Conservation (phyloP, 192 early-diverging fungal species). For the Linnemannia exigua region DNA sequence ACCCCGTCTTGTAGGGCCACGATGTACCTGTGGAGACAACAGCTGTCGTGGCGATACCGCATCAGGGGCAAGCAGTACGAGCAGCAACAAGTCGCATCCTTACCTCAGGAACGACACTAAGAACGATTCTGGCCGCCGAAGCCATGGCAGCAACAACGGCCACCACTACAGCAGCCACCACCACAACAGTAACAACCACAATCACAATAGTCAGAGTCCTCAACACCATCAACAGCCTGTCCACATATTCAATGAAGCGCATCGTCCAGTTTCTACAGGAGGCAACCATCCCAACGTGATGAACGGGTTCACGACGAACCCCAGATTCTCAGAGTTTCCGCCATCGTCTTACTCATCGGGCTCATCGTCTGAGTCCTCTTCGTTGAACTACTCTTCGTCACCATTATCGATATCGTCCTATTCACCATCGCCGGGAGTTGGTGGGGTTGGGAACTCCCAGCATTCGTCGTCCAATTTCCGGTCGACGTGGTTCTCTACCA, state of each 20-base stretch:
- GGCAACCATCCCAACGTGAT: background rate
- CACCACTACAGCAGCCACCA: background rate
- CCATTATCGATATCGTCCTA: background rate
- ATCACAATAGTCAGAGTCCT: background rate
- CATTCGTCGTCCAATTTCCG: background rate
- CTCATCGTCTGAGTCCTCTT: background rate
- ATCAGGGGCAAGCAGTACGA: background rate
- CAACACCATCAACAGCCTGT: background rate
- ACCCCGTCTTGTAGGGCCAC: background rate
- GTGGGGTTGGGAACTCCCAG: too few relatives aligned
- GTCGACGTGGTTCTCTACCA: background rate
- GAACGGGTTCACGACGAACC: slow-evolving; percentile 1
- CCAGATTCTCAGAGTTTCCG: background rate
- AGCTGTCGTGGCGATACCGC: background rate
- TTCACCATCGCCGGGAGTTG: background rate
- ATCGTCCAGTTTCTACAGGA: background rate
- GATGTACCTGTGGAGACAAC: background rate
- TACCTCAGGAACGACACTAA: background rate
- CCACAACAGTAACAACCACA: background rate
- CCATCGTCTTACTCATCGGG: background rate
- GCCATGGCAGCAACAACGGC: background rate
- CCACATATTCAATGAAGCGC: background rate
- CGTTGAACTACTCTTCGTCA: background rate
- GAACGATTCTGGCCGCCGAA: background rate
- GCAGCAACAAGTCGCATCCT: background rate